Conservation (phyloP, 331 rosid species). For the Erythrophleum ivorense region DNA sequence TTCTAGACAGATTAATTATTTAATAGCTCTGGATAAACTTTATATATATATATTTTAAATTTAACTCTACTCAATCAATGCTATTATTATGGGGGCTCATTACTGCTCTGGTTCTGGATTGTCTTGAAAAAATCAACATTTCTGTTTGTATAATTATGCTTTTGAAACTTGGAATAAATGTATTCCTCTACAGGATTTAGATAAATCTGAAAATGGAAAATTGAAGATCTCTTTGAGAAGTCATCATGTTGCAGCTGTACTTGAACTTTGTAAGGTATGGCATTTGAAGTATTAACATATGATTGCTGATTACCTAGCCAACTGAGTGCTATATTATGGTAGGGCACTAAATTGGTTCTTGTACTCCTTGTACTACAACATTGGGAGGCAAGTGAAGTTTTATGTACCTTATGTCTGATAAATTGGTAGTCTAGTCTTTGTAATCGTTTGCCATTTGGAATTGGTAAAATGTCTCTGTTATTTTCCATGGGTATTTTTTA, state of each 20-base stretch:
- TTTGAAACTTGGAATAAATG: constrained; percentile 36
- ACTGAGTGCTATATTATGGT: constrained; percentile 32
- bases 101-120: constrained; percentile 10
- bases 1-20: constrained; percentile 16
- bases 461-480: constrained; percentile 3
- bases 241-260: constrained; percentile 75
- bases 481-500: constrained; percentile 18
- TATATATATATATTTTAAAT: constrained; percentile 2
- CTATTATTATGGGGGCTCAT: constrained; percentile 26
- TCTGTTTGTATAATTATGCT: not conserved
- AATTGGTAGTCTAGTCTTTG: constrained; percentile 10
- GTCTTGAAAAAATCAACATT: not conserved
- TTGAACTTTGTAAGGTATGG: constrained; percentile 91
- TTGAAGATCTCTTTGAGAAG: constrained; percentile 74
- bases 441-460: constrained; percentile 11
- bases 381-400: constrained; percentile 6
- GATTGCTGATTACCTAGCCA: constrained; percentile 12
- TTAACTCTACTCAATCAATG: constrained; percentile 22
- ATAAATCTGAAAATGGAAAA: constrained; percentile 73
- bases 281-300: constrained; percentile 16
- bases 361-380: constrained; percentile 4
- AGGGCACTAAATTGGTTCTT: constrained; percentile 20
- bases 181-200: constrained; percentile 63
- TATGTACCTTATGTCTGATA: constrained; percentile 15
- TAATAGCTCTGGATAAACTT: constrained; percentile 7